These are phyloP conservation scores for Solanum bulbocastanum DNA, from an alignment of 257 asterid species.

Conservation along the genomic window DNA sequence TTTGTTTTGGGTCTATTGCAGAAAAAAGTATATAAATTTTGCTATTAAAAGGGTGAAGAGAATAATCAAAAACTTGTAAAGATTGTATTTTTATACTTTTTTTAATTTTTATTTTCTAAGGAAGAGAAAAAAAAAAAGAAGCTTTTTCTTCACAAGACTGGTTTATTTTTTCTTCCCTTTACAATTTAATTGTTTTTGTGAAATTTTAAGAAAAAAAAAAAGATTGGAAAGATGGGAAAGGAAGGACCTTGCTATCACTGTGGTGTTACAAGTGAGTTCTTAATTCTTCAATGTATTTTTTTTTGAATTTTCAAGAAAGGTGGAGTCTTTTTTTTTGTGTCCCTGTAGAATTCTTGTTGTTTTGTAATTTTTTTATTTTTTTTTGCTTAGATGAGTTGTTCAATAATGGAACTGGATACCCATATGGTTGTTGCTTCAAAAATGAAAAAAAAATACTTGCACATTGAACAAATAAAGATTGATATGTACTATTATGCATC, in stretches of 20 bases:
- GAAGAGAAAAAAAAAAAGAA: neutral
- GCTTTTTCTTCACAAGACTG: slow-evolving; percentile 5
- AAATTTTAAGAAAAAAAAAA: slow-evolving; percentile 12
- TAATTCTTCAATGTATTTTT: slow-evolving; percentile 3
- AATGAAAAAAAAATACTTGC: slow-evolving; percentile 5
- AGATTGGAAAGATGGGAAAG: slow-evolving; percentile 58
- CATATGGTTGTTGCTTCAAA: slow-evolving; percentile 19
- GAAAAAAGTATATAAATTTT: slow-evolving; percentile 16
- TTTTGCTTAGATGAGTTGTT: slow-evolving; percentile 19
- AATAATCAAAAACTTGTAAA: slow-evolving; percentile 20
- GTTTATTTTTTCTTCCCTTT: neutral
- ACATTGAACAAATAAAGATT: slow-evolving; percentile 18
- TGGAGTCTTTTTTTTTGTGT: slow-evolving; percentile 13
- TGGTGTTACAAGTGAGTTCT: slow-evolving; percentile 98
- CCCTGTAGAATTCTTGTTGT: slow-evolving; percentile 3
- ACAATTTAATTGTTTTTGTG: slow-evolving; percentile 11
- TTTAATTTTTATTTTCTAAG: neutral
- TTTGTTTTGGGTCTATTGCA: neutral
- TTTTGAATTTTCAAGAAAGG: neutral
- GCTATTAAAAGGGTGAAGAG: slow-evolving; percentile 18
- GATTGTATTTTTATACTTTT: slow-evolving; percentile 5
- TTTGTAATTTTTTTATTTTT: neutral
- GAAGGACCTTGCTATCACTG: slow-evolving; percentile 99
- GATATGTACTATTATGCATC: slow-evolving; percentile 10
- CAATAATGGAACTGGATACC: slow-evolving; percentile 11